phyloP scores from a whole-genome alignment of 139 green algal species.

The Picochlorum sp. region DNA sequence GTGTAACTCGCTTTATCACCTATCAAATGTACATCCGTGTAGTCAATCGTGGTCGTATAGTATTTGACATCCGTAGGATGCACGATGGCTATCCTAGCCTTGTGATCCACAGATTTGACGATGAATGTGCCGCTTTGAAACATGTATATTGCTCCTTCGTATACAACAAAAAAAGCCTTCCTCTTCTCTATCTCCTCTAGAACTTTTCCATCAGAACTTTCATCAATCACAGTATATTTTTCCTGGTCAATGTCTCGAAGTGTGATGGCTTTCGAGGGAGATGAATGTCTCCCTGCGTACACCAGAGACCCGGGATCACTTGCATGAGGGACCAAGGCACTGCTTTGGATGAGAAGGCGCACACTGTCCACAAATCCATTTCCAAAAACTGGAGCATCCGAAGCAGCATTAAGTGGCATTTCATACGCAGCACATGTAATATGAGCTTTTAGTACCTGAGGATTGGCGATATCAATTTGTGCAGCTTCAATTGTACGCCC shows the following conservation, averaged over 20 bases:
- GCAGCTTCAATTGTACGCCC: conserved; percentile 60
- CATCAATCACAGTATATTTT: conserved; percentile 69
- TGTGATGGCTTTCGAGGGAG: conserved; percentile 29
- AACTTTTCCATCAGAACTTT: conserved; percentile 33
- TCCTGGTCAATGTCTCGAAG: conserved; percentile 81
- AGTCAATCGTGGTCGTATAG: conserved; percentile 63
- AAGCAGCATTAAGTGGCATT: conserved; percentile 37
- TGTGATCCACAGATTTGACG: conserved; percentile 72
- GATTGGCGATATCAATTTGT: conserved; percentile 67
- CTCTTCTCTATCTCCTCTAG: conserved; percentile 80
- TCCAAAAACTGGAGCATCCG: conserved; percentile 15
- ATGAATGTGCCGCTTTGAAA: conserved; percentile 81
- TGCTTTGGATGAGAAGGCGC: not conserved
- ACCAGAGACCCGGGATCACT: conserved; percentile 22
- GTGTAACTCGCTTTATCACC: conserved; percentile 24
- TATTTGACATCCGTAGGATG: conserved; percentile 74
- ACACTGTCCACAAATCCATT: conserved; percentile 6
- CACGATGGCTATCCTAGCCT: conserved; percentile 57
- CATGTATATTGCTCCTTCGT: conserved; percentile 89
- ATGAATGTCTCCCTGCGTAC: conserved; percentile 47
- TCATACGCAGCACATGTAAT: conserved; percentile 70
- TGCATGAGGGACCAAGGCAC: conserved; percentile 23
- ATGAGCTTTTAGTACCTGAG: conserved; percentile 66
- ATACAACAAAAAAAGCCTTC: conserved; percentile 82
- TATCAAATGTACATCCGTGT: conserved; percentile 64